Evolutionary conservation across 768 basidiomycete genomes (phyloP).

Genomic region (Tremella yokohamensis): DNA sequence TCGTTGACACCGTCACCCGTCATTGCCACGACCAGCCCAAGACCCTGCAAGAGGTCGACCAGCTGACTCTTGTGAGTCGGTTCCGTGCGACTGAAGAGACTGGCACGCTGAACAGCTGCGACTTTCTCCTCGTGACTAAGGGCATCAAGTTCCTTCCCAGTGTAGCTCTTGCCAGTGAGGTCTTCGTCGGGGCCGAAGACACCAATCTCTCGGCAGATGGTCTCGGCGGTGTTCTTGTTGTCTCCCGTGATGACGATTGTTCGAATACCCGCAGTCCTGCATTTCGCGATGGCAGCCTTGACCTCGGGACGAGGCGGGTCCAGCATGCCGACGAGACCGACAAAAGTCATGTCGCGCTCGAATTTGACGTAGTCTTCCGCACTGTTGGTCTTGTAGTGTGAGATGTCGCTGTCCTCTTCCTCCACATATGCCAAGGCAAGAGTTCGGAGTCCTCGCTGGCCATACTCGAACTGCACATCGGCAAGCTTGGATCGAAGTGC

Average conservation of each 20-base stretch:
- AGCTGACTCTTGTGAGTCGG: constrained; percentile 92
- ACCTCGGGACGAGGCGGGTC: constrained; percentile 97
- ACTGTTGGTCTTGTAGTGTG: constrained; percentile 76
- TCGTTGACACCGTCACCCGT: constrained; percentile 94
- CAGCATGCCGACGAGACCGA: constrained; percentile 93
- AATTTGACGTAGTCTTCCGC: constrained; percentile 81
- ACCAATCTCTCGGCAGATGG: constrained; percentile 92
- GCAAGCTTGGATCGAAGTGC: constrained; percentile 63
- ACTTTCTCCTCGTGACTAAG: constrained; percentile 77
- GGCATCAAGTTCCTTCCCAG: constrained; percentile 83
- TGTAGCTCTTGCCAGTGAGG: constrained; percentile 90
- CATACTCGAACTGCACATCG: constrained; percentile 68
- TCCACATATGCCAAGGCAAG: constrained; percentile 86
- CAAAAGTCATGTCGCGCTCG: constrained; percentile 87
- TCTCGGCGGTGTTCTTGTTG: constrained; percentile 95
- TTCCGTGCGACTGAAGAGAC: constrained; percentile 88
- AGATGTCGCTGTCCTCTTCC: constrained; percentile 68
- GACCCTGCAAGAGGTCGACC: constrained; percentile 85
- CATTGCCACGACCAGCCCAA: constrained; percentile 95
- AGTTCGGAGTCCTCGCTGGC: constrained; percentile 76
- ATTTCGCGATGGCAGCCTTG: constrained; percentile 76
- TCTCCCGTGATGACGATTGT: constrained; percentile 98
- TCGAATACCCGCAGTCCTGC: constrained; percentile 86
- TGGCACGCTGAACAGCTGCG: constrained; percentile 77
- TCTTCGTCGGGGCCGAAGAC: constrained; percentile 85